Evolutionary conservation across 306 rosid species (phyloP), one percentile per base, ranked within the genome.

Genomic region (Arachis stenosperma): DNA sequence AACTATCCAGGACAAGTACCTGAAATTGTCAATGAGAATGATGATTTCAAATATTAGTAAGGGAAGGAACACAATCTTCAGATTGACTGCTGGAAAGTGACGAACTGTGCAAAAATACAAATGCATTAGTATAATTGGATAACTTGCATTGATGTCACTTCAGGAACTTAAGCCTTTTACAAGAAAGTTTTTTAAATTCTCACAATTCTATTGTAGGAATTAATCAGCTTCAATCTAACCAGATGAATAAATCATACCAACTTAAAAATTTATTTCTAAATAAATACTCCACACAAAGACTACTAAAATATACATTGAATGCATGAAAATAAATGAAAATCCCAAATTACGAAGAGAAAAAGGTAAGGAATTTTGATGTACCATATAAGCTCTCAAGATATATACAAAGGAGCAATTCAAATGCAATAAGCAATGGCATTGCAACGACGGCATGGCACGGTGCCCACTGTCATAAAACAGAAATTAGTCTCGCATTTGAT

Each of bases 391-490:
- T 88, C 89, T 95, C 97, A 51, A 95, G 99, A 81, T 95, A 88
- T 81, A 92, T 87, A 87, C 99, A 95, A 73, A 95, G 97, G 78
- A 95, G 99, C 85, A 95, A 84, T 67, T 95, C 99, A 81, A 95
- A 95, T 62, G 99, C 88, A 79, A 95, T 73, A 63, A 95, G 97
- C 88, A 95, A 86, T 7, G 98, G 99, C 36, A 81, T 83, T 8
- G 98, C 98, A 51, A 90, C 98, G 54, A 95, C 84, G 39, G 99
- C 86, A 82, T 95, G 99, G 75, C 99, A 95, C 2, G 99, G 99
- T 59, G 99, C 99, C 99, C 99, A 95, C 99, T 95, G 96, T 82
- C 84, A 92, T 77, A 82, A 84, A 57, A 85, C 12, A 84, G 67
- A 70, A 70, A 82, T 61, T 36, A 65, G 72, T 64, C 37, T 47